These are phyloP conservation scores for Cercospora sp. DNA, from an alignment of 2,329 filamentous ascomycete species.

Conservation along the genomic window DNA sequence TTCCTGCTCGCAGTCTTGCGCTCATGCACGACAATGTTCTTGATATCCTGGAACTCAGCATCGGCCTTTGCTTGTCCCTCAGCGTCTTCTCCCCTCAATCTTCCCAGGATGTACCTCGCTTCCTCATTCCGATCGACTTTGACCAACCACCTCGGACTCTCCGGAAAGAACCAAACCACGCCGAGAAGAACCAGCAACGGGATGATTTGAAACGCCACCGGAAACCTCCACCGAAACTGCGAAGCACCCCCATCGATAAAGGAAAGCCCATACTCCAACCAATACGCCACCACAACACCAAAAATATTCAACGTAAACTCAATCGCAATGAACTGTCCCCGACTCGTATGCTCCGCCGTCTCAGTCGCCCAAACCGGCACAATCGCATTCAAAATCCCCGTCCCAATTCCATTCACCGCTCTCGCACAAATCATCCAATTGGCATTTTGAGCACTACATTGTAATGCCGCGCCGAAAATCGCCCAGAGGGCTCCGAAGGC, in stretches of 20 bases:
- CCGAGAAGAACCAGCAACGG: slow-evolving; percentile 48
- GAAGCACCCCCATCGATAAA: slow-evolving; percentile 29
- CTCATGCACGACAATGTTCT: slow-evolving; percentile 63
- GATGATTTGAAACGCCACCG: slow-evolving; percentile 68
- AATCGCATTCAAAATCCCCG: slow-evolving; percentile 69
- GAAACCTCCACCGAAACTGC: slow-evolving; percentile 49
- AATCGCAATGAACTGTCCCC: slow-evolving; percentile 51
- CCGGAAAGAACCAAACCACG: slow-evolving; percentile 66
- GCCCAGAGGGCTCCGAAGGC: slow-evolving; percentile 54
- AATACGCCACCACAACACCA: slow-evolving; percentile 54
- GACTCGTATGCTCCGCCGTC: slow-evolving; percentile 65
- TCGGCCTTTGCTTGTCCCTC: slow-evolving; percentile 51
- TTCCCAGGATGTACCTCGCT: slow-evolving; percentile 62
- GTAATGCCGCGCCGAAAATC: slow-evolving; percentile 58
- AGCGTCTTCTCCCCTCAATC: slow-evolving; percentile 58
- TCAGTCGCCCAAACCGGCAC: slow-evolving; percentile 72
- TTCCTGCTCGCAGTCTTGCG: slow-evolving; percentile 36
- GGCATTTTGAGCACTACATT: slow-evolving; percentile 65
- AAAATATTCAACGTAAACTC: slow-evolving; percentile 75
- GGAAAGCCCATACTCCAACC: slow-evolving; percentile 41
- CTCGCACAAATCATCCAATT: slow-evolving; percentile 59
- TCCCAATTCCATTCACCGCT: slow-evolving; percentile 53
- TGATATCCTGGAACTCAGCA: slow-evolving; percentile 68
- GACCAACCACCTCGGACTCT: slow-evolving; percentile 65
- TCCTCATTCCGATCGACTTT: slow-evolving; percentile 68